Base-by-base conservation (phyloP, 768 basidiomycete species). In the Lentinula raphanica region DNA sequence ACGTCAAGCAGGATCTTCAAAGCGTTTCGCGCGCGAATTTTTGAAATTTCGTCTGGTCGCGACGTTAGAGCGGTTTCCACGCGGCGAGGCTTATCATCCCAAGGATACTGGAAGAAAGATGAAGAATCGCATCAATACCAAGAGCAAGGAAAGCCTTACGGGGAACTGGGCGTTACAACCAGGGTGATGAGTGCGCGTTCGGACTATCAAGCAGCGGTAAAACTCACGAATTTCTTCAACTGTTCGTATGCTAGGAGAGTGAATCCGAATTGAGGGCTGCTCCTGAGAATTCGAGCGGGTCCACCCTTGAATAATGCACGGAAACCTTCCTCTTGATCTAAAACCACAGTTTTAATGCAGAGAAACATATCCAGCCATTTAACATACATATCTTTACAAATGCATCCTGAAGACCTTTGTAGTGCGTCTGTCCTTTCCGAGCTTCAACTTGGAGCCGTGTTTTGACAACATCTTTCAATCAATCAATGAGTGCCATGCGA, bases 391-490 rank as follows among this genome's bases (percentile, higher is more conserved):
- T 98, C 72, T 89, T 96, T 32, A 81, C 75, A 66, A 98, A 92
- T 19, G 94, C 95, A 71, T 99, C 95, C 15, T 76, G 69, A 38
- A 97, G 71, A 45, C 97, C 96, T 69, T 90, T 91, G 77, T 99
- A 99, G 59, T 86, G 76, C 5, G 94, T 90, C 68, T 98, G 85
- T 11, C 97, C 97, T 66, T 89, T 87, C 62, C 88, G 82, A 42
- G 93, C 89, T 70, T 98, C 97, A 11, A 92, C 88, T 70, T 98
- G 96, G 63, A 98, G 75, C 48, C 95, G 84, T 15, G 97, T 98
- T 82, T 99, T 98, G 68, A 98, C 91, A 60, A 98, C 97, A 72
- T 99, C 96, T 90, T 69, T 59, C 49, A 25, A 32, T 13, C 21
- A 45, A 58, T 29, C 39, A 44, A 23, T 58, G 42, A 58, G 48